Percentiles rank a stretch among this genome's conserved stretches.
These are phyloP conservation scores for Scheffersomyces stambukii DNA, from an alignment of 1,139 yeast genomes.

Conservation along the genomic window DNA sequence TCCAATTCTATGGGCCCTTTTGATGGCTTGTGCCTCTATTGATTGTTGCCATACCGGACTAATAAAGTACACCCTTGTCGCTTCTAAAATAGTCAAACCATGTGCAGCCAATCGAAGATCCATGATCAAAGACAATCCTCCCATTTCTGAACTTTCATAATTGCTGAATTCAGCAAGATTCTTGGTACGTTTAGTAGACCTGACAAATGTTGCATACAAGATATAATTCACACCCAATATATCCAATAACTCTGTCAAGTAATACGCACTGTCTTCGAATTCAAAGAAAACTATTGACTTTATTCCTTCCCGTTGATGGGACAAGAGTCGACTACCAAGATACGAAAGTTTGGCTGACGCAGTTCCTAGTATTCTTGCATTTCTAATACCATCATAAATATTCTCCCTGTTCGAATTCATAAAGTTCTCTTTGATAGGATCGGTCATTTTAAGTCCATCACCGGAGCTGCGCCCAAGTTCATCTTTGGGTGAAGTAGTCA, in stretches of 20 bases:
- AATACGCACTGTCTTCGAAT: conserved; percentile 67
- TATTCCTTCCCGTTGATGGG: conserved; percentile 39
- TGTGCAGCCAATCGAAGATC: conserved; percentile 66
- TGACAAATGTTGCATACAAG: conserved; percentile 59
- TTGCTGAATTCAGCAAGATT: conserved; percentile 51
- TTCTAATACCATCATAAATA: conserved; percentile 15
- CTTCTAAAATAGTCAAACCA: conserved; percentile 65
- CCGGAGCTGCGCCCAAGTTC: no score
- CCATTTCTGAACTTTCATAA: conserved; percentile 27
- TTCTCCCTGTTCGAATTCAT: not conserved
- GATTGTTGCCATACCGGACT: conserved; percentile 71
- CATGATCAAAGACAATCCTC: conserved; percentile 57
- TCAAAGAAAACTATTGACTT: conserved; percentile 68
- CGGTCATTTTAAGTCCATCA: not conserved
- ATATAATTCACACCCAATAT: conserved; percentile 56
- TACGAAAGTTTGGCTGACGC: conserved; percentile 62
- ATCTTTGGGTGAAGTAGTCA: no score
- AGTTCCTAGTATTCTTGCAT: conserved; percentile 49
- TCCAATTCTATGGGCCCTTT: conserved; percentile 12
- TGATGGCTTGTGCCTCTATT: conserved; percentile 38
- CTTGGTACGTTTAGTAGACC: conserved; percentile 45
- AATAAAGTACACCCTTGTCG: conserved; percentile 63
- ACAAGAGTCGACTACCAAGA: conserved; percentile 48
- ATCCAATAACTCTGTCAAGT: conserved; percentile 61
- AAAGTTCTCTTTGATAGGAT: not conserved